Evolutionary conservation across 805 yeast species (phyloP).

Genomic region (Candida michaelii): DNA sequence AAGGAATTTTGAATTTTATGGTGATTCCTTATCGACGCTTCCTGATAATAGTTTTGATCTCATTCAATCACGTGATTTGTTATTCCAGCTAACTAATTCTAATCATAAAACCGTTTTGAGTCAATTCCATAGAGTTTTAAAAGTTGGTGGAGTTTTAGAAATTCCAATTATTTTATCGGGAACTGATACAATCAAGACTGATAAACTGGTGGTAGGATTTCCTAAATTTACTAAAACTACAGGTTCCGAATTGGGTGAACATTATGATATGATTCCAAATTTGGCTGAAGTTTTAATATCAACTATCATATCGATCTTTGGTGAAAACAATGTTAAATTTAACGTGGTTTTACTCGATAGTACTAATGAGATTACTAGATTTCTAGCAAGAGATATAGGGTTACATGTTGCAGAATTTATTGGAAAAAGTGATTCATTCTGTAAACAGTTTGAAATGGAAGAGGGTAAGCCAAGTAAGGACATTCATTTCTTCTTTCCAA

Average conservation of each 20-base stretch:
- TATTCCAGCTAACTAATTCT: constrained; percentile 28
- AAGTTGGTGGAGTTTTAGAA: constrained; percentile 36
- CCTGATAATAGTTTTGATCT: constrained; percentile 32
- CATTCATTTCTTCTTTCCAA: constrained; percentile 16
- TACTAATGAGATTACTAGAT: constrained; percentile 30
- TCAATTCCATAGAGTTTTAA: constrained; percentile 38
- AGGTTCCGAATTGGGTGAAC: constrained; percentile 11
- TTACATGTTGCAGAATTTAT: constrained; percentile 32
- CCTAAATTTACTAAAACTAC: constrained; percentile 14
- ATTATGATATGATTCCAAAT: constrained; percentile 26
- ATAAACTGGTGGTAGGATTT: constrained; percentile 14
- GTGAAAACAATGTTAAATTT: constrained; percentile 32
- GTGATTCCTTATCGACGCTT: constrained; percentile 24
- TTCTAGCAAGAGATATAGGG: constrained; percentile 27
- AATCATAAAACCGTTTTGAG: constrained; percentile 26
- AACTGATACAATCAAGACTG: constrained; percentile 11
- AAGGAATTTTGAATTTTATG: constrained; percentile 30
- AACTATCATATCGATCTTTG: constrained; percentile 29
- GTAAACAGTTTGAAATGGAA: constrained; percentile 19
- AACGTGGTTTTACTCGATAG: constrained; percentile 29
- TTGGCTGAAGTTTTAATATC: constrained; percentile 22
- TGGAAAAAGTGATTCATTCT: constrained; percentile 31
- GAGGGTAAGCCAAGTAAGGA: constrained; percentile 13
- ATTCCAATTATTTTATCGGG: constrained; percentile 26
- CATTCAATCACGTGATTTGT: constrained; percentile 37